Conservation (phyloP, 176 grass and related monocot genomes). For the Raddia guianensis region DNA sequence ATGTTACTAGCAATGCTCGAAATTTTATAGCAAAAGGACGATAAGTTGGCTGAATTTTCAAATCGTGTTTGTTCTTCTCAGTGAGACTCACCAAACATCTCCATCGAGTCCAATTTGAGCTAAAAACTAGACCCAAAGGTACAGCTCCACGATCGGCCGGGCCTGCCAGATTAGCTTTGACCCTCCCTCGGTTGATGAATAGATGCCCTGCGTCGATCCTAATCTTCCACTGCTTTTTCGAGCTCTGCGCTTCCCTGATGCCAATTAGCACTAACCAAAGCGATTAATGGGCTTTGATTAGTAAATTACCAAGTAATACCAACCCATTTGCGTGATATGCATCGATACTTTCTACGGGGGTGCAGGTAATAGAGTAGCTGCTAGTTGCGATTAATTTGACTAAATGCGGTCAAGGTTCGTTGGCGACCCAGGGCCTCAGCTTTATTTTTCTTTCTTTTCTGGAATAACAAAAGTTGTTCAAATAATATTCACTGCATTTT, state of each 20-base stretch:
- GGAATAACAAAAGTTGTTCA: constrained; percentile 3
- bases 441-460: neutral
- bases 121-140: neutral
- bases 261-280: neutral
- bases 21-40: too few species aligned
- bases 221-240: constrained; percentile 23
- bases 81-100: constrained; percentile 9
- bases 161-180: neutral
- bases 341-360: constrained; percentile 15
- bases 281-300: neutral
- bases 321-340: neutral
- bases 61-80: neutral
- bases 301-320: neutral
- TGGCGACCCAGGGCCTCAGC: neutral
- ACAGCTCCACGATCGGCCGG: neutral
- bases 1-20: too few species aligned
- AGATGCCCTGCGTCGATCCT: constrained; percentile 37
- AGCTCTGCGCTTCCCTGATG: constrained; percentile 20
- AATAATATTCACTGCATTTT: too few species aligned
- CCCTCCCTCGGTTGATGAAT: neutral
- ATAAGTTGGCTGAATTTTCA: too few species aligned
- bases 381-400: constrained; percentile 32
- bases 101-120: neutral
- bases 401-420: neutral
- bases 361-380: constrained; percentile 16